Percentiles rank a stretch among this genome's conserved stretches.
Conservation (phyloP, 495 filamentous ascomycete species). For the Penicillium subrubescens region DNA sequence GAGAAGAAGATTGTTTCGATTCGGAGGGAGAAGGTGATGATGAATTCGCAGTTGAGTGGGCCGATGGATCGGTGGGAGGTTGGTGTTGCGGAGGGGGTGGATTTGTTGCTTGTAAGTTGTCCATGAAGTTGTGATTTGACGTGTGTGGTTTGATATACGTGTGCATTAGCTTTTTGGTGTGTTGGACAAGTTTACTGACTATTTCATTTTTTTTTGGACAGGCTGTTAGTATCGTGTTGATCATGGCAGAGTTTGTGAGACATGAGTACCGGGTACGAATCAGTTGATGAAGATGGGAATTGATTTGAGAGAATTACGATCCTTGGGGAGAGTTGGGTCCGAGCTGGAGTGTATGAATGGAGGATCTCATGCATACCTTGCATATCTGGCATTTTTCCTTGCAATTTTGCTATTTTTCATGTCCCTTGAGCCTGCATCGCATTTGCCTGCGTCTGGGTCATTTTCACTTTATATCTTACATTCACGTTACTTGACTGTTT, state of each 20-base stretch:
- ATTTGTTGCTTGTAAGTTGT: slow-evolving; percentile 29
- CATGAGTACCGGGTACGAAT: slow-evolving; percentile 19
- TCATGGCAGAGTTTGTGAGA: slow-evolving; percentile 25
- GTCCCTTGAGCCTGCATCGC: background rate
- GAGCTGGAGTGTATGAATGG: background rate
- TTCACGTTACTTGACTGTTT: background rate
- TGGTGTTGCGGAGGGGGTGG: slow-evolving; percentile 30
- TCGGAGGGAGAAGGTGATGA: slow-evolving; percentile 14
- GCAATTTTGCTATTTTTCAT: background rate
- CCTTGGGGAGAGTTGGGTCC: background rate
- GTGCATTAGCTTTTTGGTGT: background rate
- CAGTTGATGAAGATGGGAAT: background rate
- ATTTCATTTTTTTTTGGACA: background rate
- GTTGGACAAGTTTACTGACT: background rate
- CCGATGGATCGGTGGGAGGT: slow-evolving; percentile 27
- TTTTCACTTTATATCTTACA: background rate
- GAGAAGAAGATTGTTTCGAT: slow-evolving; percentile 25
- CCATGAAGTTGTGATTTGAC: too few relatives aligned
- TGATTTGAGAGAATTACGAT: background rate
- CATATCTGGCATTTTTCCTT: background rate
- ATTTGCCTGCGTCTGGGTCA: background rate
- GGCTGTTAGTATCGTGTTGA: slow-evolving; percentile 28
- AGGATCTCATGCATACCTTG: too few relatives aligned
- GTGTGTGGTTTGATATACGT: too few relatives aligned
- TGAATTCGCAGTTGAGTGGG: slow-evolving; percentile 17